phyloP scores from a whole-genome alignment of 345 rosid genomes.

The thale cress (Arabidopsis thaliana) region DNA sequence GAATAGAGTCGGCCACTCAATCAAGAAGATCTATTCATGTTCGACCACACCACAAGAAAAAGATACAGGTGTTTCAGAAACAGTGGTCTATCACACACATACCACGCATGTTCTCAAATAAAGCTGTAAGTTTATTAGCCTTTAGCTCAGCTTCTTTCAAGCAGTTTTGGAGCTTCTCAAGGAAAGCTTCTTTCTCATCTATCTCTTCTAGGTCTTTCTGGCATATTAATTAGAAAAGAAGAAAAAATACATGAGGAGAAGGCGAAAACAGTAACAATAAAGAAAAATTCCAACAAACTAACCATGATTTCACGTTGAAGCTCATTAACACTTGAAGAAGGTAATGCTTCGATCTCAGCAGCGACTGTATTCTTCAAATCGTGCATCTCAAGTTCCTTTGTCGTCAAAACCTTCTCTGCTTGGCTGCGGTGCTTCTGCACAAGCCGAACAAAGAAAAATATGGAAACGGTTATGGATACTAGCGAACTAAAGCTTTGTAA shows the following conservation, averaged over 20 bases:
- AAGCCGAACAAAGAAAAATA: slow-evolving; percentile 30
- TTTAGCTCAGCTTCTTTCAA: slow-evolving; percentile 64
- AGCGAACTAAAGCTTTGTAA: slow-evolving; percentile 8
- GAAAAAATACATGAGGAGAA: slow-evolving; percentile 3
- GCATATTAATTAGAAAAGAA: slow-evolving; percentile 14
- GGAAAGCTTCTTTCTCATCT: slow-evolving; percentile 52
- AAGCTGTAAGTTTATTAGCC: slow-evolving; percentile 60
- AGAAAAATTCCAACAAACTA: slow-evolving; percentile 42
- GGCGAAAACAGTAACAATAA: slow-evolving; percentile 6
- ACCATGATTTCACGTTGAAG: slow-evolving; percentile 82
- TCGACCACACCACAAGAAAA: slow-evolving; percentile 16
- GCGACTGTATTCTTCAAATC: slow-evolving; percentile 62
- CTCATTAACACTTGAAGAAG: slow-evolving; percentile 73
- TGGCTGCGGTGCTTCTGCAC: slow-evolving; percentile 62
- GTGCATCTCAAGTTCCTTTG: slow-evolving; percentile 60
- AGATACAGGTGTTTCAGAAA: slow-evolving; percentile 19
- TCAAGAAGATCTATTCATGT: slow-evolving; percentile 24
- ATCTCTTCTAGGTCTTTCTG: slow-evolving; percentile 65
- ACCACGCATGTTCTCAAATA: slow-evolving; percentile 76
- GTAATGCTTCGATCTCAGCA: slow-evolving; percentile 51
- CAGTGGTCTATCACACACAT: slow-evolving; percentile 32
- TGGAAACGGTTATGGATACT: neutral
- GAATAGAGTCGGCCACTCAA: slow-evolving; percentile 15
- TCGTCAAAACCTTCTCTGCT: slow-evolving; percentile 54
- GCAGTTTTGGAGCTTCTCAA: slow-evolving; percentile 55